A percentile compares a stretch with the other conserved stretches of the same genome.
phyloP scores from a whole-genome alignment of 2,329 filamentous ascomycete genomes.

The Rhytidhysteron rufulum region DNA sequence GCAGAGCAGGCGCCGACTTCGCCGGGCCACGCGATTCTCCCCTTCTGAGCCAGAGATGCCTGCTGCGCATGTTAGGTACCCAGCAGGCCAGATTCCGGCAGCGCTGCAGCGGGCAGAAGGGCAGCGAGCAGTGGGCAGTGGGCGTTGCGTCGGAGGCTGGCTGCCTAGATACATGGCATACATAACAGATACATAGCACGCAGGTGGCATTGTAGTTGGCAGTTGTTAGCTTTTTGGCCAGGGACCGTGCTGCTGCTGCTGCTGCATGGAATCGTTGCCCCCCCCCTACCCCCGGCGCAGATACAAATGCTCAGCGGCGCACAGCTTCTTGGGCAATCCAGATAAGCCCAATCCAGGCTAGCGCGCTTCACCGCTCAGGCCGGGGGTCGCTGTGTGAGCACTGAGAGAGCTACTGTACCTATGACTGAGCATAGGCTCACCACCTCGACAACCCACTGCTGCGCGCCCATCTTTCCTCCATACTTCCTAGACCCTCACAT shows the following conservation, averaged over 20 bases:
- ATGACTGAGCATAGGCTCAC: not conserved
- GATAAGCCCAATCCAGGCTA: too few relatives aligned
- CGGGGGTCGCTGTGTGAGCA: not conserved
- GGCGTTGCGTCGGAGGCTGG: too few relatives aligned
- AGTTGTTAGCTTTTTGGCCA: too few relatives aligned
- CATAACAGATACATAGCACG: too few relatives aligned
- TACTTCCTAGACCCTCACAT: not conserved
- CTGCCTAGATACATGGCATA: too few relatives aligned
- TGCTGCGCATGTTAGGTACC: too few relatives aligned
- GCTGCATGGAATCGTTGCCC: slow-evolving; percentile 1
- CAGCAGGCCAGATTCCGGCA: too few relatives aligned
- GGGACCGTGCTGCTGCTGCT: not conserved
- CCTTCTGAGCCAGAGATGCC: too few relatives aligned
- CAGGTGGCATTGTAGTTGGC: too few relatives aligned
- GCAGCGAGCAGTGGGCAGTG: too few relatives aligned
- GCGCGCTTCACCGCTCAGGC: not conserved
- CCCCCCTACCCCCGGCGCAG: not conserved
- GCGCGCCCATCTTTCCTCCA: not conserved
- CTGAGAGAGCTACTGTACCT: not conserved
- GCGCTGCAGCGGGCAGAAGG: too few relatives aligned
- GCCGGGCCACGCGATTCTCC: not conserved
- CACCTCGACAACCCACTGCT: not conserved
- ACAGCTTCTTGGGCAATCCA: too few relatives aligned
- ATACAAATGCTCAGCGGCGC: not conserved
- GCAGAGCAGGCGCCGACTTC: not conserved